Base-by-base conservation (phyloP, 1,139 yeast species). In the Debaryomyces psychrophilus region DNA sequence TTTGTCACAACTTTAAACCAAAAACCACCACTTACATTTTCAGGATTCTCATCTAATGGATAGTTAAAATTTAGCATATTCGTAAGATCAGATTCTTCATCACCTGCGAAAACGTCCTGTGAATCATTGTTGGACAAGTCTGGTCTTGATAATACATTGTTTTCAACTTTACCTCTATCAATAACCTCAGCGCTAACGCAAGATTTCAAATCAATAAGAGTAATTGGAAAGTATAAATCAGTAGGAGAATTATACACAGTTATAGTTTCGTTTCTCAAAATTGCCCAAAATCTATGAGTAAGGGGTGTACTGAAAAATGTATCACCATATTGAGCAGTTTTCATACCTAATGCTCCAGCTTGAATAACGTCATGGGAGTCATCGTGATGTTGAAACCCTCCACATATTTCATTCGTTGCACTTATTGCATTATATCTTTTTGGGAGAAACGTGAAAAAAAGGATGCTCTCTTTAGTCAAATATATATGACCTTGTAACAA, bases 401-500 rank as follows among this genome's bases (percentile, higher is more conserved):
- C 45, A 1, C 44, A 27, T 8, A 50, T 39, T 5, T 15, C 8
- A 12, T 23, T 28, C 5, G 17, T 18, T 9, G 20, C 14, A 17
- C 14, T 11, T 15, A 25, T 27, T 4, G 29, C 31, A 5, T 50
- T 40, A 33, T 57, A 58, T 12, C 61, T 65, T 46, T 77, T 77
- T 0, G 97, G 96, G n/a, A 92, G 65, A 55, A 83, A 85, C 0
- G 97, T 95, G 67, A 87, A 86, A 61, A 89, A 92, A 41, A 90
- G 68, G 7, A 92, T 64, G 52, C 82, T 79, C 11, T 77, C 71
- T 38, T 72, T 66, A 2, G 97, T 90, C 31, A 92, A 65, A 57
- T 87, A 87, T 12, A 90, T 63, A 56, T 87, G 92, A 2, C 98
- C 98, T 62, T 90, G 97, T 26, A 90, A 67, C 31, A 92, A 68